Evolutionary conservation across 352 stramenopile species (phyloP), one percentile per base, ranked within the genome.

Genomic region (Pythium vanterpoolii): DNA sequence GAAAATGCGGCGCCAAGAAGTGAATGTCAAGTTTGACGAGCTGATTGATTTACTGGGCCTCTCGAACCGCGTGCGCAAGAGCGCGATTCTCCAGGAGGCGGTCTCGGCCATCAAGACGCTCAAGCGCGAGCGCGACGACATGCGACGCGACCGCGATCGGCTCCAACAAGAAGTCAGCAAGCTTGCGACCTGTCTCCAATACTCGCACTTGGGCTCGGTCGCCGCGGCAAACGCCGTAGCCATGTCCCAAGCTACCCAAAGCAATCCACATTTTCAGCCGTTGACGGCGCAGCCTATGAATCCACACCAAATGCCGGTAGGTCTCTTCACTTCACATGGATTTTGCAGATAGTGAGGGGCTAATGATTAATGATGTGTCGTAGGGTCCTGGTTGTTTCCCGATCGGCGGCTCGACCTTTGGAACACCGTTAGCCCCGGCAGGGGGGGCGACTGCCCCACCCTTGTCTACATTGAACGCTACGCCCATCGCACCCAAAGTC

Each of bases 11-110:
- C 75, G 81, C 58, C 81, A 88, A 66, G 81, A 91, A 60, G 81
- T 91, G 40, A 91, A 91, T 58, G 72, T 87, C 56, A 87, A 89
- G 81, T 89, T 91, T 73, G 81, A 91, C 46, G 79, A 89, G 43
- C 72, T 91, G 10, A 70, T 86, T 21, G 73, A 81, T 13, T 53
- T 91, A 26, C 56, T 91, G 9, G 79, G 81, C n/a, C 70, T 91
- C 4, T 89, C 77, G 11, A 86, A 85, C 56, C 77, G 80, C n/a
- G 76, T 89, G 14, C 75, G 77, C 19, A 91, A 91, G 71, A 88
- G 81, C 54, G 68, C 73, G 9, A 84, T 91, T 45, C 65, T 91
- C 47, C 77, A 89, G 31, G 81, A 91, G 61, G 81, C 81, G 27
- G 74, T 89, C 13, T 79, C 66, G 18, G 65, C 69, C 26, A 91